Evolutionary conservation across 495 filamentous ascomycete genomes (phyloP).

Genomic region (Hypoxylon crocopeplum): DNA sequence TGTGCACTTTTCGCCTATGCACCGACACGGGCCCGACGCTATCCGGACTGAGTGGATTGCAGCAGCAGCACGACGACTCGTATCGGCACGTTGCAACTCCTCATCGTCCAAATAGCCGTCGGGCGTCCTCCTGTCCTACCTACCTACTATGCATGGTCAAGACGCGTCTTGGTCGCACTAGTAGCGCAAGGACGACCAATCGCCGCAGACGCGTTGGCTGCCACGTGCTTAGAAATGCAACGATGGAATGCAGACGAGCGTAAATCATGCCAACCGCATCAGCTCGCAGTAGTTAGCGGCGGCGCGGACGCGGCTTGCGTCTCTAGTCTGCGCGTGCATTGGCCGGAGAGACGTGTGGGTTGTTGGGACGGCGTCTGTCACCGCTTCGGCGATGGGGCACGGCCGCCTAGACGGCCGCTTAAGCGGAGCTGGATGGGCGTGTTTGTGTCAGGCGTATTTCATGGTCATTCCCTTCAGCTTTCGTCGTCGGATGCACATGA

Average conservation of each 20-base stretch:
- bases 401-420: conserved; percentile 25
- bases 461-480: not conserved
- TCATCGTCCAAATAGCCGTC: not conserved
- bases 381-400: conserved; percentile 10
- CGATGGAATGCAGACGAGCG: not conserved
- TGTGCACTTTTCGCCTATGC: not conserved
- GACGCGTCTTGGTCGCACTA: not conserved
- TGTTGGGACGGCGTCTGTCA: not conserved
- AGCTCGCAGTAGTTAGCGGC: not conserved
- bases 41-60: not conserved
- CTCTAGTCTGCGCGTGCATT: not conserved
- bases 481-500: conserved; percentile 7
- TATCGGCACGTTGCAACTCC: conserved; percentile 9
- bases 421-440: conserved; percentile 8
- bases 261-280: not conserved
- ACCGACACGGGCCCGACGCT: not conserved
- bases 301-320: conserved; percentile 2
- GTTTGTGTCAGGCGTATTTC: not conserved
- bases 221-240: conserved; percentile 12
- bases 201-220: not conserved
- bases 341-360: not conserved
- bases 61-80: not conserved
- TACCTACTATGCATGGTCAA: too few relatives aligned
- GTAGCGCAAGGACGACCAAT: conserved; percentile 11
- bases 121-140: not conserved